Evolutionary conservation across 169 alveolate genomes (phyloP), one percentile per base, ranked within the genome.

Genomic region (Plasmodium falciparum): DNA sequence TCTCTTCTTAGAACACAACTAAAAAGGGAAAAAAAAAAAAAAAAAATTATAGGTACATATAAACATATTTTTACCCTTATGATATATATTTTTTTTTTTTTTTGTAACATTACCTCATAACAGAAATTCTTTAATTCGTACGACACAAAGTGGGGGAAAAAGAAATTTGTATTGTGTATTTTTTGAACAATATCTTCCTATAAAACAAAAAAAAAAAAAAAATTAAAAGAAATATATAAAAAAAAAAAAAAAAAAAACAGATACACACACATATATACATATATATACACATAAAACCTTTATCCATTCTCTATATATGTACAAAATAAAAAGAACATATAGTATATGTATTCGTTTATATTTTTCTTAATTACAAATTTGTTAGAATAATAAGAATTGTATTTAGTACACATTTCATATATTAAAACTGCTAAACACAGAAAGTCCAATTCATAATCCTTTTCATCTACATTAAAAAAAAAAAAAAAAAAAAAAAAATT

Each of bases 81-180:
- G 12, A 2, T 22, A 3, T 13, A 0, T 26, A 13, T 65, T 13
- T 5, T 47, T 71, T 20, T 49, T 33, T 17, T 9, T 52, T 6
- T 45, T 45, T 72, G 3, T 33, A 33, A 33, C 45, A 33, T 33
- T 80, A 80, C 90, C 59, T 80, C 90, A 72, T 67, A 80, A 58
- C 90, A 80, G 45, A 80, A 80, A 50, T 80, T 80, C 49, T 80
- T 80, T 62, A 80, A 58, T 72, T 80, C 90, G 12, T 67, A 80
- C 62, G 90, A 80, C 2, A 80, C 90, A 80, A 80, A 80, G 59
- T 80, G 90, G 20, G 90, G 90, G 73, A 80, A 80, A 22, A 69
- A 67, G 22, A 80, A 80, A 59, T 49, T 61, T 20, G 90, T 80
- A 56, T 58, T 80, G 43, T 80, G 70, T n/a, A 80, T 67, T 52